phyloP scores from a whole-genome alignment of 1,284 basidiomycete species.

The Acaromyces ingoldii region DNA sequence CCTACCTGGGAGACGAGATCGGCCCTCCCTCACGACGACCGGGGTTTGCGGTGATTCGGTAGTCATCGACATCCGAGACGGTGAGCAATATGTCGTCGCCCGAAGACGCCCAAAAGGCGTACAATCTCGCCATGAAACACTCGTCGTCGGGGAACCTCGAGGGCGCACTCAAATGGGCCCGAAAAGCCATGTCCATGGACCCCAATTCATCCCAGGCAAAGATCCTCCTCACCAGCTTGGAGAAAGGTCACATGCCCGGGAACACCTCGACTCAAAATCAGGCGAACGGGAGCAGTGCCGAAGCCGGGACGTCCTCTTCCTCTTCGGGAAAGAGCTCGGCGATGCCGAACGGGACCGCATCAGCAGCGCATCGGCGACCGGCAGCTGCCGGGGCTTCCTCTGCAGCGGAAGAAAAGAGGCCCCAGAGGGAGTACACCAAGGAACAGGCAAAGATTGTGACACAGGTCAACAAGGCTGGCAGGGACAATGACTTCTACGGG shows the following conservation, averaged over 20 bases:
- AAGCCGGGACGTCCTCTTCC: neutral
- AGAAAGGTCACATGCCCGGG: constrained; percentile 46
- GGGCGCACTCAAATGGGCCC: constrained; percentile 75
- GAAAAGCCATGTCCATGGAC: constrained; percentile 81
- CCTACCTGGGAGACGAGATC: too few relatives aligned
- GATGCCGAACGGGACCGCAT: neutral
- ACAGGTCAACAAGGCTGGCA: constrained; percentile 71
- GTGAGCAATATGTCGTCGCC: constrained; percentile 23
- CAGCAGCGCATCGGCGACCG: neutral
- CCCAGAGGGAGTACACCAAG: constrained; percentile 71
- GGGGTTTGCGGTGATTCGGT: too few relatives aligned
- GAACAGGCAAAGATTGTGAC: constrained; percentile 83
- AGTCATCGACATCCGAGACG: too few relatives aligned
- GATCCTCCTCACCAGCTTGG: constrained; percentile 63
- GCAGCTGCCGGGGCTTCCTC: constrained; percentile 67
- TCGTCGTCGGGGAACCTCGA: constrained; percentile 37
- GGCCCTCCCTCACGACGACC: too few relatives aligned
- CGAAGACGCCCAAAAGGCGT: constrained; percentile 45
- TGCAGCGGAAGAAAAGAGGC: constrained; percentile 54
- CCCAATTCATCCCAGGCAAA: constrained; percentile 68
- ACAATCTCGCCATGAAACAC: constrained; percentile 45
- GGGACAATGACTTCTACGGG: constrained; percentile 77
- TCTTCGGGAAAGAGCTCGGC: neutral
- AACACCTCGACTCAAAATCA: neutral
- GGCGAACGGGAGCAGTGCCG: constrained; percentile 1